Conservation (phyloP, 2,329 filamentous ascomycete genomes). For the Dendryphion nanum region DNA sequence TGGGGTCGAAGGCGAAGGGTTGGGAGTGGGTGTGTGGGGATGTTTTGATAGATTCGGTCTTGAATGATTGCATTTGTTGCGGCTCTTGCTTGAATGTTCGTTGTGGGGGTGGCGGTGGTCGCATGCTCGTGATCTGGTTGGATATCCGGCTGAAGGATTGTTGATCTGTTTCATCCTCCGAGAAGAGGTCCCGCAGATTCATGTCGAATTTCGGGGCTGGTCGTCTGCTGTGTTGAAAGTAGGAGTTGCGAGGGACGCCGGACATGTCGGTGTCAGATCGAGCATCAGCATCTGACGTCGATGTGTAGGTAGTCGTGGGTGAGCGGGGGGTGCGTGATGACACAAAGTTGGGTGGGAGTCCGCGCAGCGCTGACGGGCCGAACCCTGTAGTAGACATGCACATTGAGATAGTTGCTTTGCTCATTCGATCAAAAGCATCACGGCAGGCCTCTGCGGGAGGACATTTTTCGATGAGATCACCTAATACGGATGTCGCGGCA, state of each 20-base stretch:
- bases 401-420: conserved; percentile 94
- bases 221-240: conserved; percentile 31
- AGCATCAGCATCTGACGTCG: conserved; percentile 30
- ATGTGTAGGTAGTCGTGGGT: conserved; percentile 22
- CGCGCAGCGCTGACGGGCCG: conserved; percentile 47
- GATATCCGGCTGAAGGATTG: conserved; percentile 37
- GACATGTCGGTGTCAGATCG: conserved; percentile 36
- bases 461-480: conserved; percentile 89
- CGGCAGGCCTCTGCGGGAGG: conserved; percentile 92
- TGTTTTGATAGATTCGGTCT: conserved; percentile 28
- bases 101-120: conserved; percentile 27
- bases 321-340: conserved; percentile 17
- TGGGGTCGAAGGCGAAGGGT: conserved; percentile 19
- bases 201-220: conserved; percentile 57
- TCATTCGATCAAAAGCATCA: conserved; percentile 92
- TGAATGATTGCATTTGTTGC: conserved; percentile 21
- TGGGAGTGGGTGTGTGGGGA: conserved; percentile 31
- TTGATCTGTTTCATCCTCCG: conserved; percentile 40
- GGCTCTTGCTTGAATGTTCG: conserved; percentile 22
- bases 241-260: conserved; percentile 18
- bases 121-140: conserved; percentile 34
- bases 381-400: conserved; percentile 84
- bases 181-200: conserved; percentile 40
- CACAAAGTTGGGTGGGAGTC: conserved; percentile 12
- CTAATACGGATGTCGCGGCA: conserved; percentile 87